phyloP scores from a whole-genome alignment of 306 rosid species.

The Prinsepia uniflora region DNA sequence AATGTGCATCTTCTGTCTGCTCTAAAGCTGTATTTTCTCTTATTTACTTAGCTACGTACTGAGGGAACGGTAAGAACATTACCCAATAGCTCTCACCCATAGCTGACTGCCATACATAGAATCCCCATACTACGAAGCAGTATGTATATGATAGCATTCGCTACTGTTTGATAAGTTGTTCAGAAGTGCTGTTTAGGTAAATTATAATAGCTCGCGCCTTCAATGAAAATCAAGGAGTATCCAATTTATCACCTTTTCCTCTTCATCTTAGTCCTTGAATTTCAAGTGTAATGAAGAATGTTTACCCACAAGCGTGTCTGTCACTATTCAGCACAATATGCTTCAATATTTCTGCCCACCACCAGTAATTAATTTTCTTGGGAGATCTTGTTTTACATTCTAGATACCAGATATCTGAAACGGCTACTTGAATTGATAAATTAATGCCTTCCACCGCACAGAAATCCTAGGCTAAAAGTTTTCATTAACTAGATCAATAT shows the following conservation, averaged over 20 bases:
- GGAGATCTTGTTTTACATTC: not conserved
- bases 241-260: not conserved
- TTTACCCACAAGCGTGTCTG: not conserved
- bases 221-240: not conserved
- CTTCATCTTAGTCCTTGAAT: not conserved
- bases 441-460: not conserved
- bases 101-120: not conserved
- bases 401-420: not conserved
- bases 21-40: not conserved
- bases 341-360: not conserved
- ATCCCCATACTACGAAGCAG: not conserved
- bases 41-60: not conserved
- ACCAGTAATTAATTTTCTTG: not conserved
- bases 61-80: not conserved
- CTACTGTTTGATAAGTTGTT: not conserved
- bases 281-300: not conserved
- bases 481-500: not conserved
- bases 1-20: not conserved
- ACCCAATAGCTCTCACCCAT: not conserved
- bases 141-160: too few relatives aligned
- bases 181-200: not conserved
- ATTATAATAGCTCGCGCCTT: not conserved
- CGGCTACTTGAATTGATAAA: not conserved
- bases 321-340: not conserved
- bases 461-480: not conserved